phyloP scores from a whole-genome alignment of 1,284 basidiomycete species.

The Tilletia setariae region DNA sequence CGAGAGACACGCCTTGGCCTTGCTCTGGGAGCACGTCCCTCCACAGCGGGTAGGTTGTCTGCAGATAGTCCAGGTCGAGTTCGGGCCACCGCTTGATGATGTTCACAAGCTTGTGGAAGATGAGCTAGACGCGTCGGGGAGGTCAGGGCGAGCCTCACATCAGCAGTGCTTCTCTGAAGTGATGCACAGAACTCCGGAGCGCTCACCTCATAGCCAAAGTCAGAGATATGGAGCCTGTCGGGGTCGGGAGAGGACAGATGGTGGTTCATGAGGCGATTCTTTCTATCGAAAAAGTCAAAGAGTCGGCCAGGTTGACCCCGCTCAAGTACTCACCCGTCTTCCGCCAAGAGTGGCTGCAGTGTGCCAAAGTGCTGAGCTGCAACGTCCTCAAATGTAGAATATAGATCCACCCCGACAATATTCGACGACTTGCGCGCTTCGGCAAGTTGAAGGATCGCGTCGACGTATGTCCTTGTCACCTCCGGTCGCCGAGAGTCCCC shows the following conservation, averaged over 20 bases:
- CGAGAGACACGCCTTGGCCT: background rate
- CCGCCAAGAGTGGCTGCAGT: background rate
- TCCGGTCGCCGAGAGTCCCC: background rate
- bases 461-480: background rate
- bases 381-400: background rate
- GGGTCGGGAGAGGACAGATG: background rate
- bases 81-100: background rate
- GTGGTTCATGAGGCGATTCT: background rate
- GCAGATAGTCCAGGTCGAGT: background rate
- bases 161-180: background rate
- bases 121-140: too few species aligned
- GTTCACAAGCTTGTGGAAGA: constrained; percentile 2
- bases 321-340: constrained; percentile 1
- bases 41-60: background rate
- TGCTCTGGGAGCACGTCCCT: background rate
- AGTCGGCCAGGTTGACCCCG: background rate
- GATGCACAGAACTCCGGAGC: background rate
- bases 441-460: background rate
- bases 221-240: constrained; percentile 7
- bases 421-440: background rate
- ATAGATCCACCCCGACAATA: background rate
- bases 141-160: too few species aligned
- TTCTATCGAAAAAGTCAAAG: background rate
- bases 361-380: background rate
- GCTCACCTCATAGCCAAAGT: constrained; percentile 13